These are phyloP conservation scores for Neocallimastix lanati DNA, from an alignment of 192 early-diverging fungal species.

Conservation along the genomic window DNA sequence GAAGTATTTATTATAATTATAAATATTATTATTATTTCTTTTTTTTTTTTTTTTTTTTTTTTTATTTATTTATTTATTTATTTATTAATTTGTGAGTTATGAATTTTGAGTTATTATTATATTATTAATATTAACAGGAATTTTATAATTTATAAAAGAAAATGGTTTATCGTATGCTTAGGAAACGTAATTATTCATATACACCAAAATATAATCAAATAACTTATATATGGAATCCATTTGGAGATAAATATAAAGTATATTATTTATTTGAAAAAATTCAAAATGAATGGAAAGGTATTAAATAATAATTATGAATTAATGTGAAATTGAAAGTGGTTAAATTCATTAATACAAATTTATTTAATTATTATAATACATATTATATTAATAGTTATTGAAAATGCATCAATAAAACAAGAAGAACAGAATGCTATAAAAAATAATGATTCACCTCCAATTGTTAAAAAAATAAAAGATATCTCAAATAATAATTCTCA, in stretches of 20 bases:
- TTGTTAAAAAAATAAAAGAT: not conserved
- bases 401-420: not conserved
- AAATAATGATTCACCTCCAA: not conserved
- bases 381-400: not conserved
- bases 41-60: too few species aligned
- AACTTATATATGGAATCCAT: not conserved
- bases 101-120: too few species aligned
- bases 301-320: not conserved
- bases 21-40: too few species aligned
- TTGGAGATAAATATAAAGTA: not conserved
- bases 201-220: not conserved
- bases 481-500: not conserved
- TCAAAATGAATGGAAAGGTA: not conserved
- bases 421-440: not conserved
- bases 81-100: too few species aligned
- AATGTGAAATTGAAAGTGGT: too few species aligned
- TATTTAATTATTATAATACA: too few species aligned
- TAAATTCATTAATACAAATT: too few species aligned
- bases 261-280: not conserved
- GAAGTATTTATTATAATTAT: too few species aligned
- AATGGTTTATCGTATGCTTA: not conserved
- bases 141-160: not conserved
- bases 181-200: not conserved
- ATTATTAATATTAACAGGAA: too few species aligned
- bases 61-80: too few species aligned